phyloP scores from a whole-genome alignment of 371 early-diverging fungal genomes.

The Mucor circinelloides region DNA sequence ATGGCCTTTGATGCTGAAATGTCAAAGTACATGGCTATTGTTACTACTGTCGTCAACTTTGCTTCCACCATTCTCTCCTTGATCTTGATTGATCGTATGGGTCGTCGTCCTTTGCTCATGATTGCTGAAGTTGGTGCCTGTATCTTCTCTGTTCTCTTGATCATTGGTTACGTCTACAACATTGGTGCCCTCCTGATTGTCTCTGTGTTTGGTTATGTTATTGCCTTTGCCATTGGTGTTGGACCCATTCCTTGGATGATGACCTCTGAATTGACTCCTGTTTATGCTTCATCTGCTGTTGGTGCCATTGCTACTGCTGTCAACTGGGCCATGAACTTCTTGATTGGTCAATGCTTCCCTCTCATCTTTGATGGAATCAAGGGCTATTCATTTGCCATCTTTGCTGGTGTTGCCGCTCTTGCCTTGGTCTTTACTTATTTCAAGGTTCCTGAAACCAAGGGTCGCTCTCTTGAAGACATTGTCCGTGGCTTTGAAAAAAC shows the following conservation, averaged over 20 bases:
- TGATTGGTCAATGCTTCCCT: constrained; percentile 64
- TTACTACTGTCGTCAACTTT: constrained; percentile 63
- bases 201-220: constrained; percentile 72
- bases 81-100: constrained; percentile 34
- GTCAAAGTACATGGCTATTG: constrained; percentile 61
- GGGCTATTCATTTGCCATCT: constrained; percentile 71
- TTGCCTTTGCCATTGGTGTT: constrained; percentile 79
- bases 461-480: constrained; percentile 64
- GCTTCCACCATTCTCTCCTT: constrained; percentile 53
- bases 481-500: not conserved
- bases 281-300: constrained; percentile 56
- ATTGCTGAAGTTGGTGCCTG: constrained; percentile 58
- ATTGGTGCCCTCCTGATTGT: constrained; percentile 59
- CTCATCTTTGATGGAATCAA: constrained; percentile 56
- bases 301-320: constrained; percentile 52
- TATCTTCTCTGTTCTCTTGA: constrained; percentile 57
- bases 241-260: constrained; percentile 83
- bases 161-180: constrained; percentile 52
- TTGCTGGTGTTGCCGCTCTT: constrained; percentile 22
- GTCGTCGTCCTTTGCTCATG: constrained; percentile 57
- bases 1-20: constrained; percentile 39
- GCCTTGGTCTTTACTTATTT: constrained; percentile 26
- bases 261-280: constrained; percentile 69
- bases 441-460: too few relatives aligned
- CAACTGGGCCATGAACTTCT: constrained; percentile 61